Evolutionary conservation across 192 early-diverging fungal genomes (phyloP).

Genomic region (Rhizophagus sp.): DNA sequence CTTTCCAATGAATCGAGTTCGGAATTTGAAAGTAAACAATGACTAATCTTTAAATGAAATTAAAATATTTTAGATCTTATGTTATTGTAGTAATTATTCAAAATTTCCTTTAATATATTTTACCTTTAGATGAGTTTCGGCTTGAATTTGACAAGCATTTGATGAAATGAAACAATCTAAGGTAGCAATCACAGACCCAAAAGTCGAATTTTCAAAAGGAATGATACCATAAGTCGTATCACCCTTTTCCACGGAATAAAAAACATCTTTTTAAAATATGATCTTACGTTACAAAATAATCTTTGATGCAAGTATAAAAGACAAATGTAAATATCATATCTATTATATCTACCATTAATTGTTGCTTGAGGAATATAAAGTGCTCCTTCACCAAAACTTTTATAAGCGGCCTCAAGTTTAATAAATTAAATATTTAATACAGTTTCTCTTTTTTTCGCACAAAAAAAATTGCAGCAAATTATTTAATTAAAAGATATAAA

Average conservation of each 20-base stretch:
- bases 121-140: conserved; percentile 74
- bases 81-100: neutral
- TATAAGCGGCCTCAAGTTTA: conserved; percentile 19
- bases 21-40: conserved; percentile 75
- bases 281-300: neutral
- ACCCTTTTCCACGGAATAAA: conserved; percentile 72
- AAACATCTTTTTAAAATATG: conserved; percentile 60
- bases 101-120: neutral
- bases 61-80: neutral
- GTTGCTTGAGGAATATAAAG: conserved; percentile 65
- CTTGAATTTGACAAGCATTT: conserved; percentile 68
- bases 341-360: conserved; percentile 43
- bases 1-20: conserved; percentile 64
- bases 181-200: conserved; percentile 82
- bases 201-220: conserved; percentile 93
- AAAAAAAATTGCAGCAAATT: neutral
- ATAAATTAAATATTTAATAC: neutral
- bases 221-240: conserved; percentile 84
- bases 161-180: conserved; percentile 77
- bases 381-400: conserved; percentile 79
- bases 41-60: conserved; percentile 57
- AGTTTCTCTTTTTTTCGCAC: neutral
- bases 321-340: neutral
- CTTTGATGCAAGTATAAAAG: neutral
- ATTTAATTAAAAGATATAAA: neutral